Evolutionary conservation across 2,329 filamentous ascomycete genomes (phyloP).

Genomic region (Epichloe coenophiala): DNA sequence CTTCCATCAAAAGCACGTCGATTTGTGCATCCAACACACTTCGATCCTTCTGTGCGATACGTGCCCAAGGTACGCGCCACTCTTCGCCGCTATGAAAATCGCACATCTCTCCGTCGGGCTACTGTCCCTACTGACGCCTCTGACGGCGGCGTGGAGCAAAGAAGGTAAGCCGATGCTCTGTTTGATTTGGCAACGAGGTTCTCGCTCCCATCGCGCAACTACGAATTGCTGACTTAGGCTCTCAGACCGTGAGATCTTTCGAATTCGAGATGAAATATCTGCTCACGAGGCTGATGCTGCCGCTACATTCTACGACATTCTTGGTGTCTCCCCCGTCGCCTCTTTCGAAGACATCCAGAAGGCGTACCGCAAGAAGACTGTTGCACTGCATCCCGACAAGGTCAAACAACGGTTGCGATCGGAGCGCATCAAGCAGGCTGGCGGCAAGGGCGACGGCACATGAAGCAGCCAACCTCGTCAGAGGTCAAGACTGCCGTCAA

Average conservation of each 20-base stretch:
- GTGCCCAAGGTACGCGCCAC: neutral
- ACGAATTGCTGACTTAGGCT: neutral
- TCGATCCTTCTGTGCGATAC: neutral
- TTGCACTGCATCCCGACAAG: constrained; percentile 85
- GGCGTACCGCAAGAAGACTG: constrained; percentile 80
- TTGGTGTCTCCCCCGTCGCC: constrained; percentile 60
- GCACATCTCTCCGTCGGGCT: constrained; percentile 54
- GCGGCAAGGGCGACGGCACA: constrained; percentile 35
- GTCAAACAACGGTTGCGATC: constrained; percentile 71
- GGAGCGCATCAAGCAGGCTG: constrained; percentile 44
- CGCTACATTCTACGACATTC: constrained; percentile 87
- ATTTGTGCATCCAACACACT: constrained; percentile 3
- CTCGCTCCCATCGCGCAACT: neutral
- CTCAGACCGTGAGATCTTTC: constrained; percentile 93
- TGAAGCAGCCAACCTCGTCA: constrained; percentile 56
- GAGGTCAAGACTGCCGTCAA: constrained; percentile 72
- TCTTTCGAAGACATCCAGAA: constrained; percentile 83
- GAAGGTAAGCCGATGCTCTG: constrained; percentile 45
- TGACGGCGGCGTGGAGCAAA: constrained; percentile 70
- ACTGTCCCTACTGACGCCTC: constrained; percentile 49
- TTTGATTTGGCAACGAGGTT: neutral
- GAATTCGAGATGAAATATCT: constrained; percentile 75
- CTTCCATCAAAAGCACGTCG: neutral
- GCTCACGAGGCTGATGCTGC: constrained; percentile 63
- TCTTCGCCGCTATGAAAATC: constrained; percentile 47